Evolutionary conservation across 352 stramenopile genomes (phyloP), one percentile per base, ranked within the genome.

Genomic region (Globisporangium apiculatum): DNA sequence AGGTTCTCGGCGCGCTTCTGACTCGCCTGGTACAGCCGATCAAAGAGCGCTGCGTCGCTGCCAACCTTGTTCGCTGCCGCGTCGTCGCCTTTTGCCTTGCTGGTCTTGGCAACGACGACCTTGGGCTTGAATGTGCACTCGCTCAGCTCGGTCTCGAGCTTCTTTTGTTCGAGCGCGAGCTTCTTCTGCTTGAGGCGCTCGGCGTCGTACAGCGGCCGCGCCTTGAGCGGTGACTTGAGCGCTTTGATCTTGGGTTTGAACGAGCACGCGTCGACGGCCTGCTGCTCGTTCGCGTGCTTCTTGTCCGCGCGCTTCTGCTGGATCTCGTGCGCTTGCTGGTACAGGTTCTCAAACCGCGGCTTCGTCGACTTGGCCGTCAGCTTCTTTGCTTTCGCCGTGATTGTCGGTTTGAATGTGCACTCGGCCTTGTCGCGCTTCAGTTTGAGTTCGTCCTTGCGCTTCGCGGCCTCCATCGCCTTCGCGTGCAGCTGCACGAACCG

Each of bases 241-340:
- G 66, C 48, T 17, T 73, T 87, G 54, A 91, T 91, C 53, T 89
- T 88, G 4, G 83, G 83, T 40, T 87, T 86, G 60, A 94, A 94
- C 1, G 81, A 86, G 40, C 73, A 89, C 59, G 84, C 69, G 15
- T 87, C 81, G 31, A 82, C 73, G 0, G 69, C 72, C 7, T 75
- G 74, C 47, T 79, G 76, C 14, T 83, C 69, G 43, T 65, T 71
- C 50, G 87, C 79, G 10, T 76, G 62, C 7, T 82, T 72, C 56
- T 89, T 91, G 41, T 84, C 76, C 41, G 89, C 79, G 9, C 82
- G 68, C 45, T 89, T 91, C 24, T 72, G 68, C 52, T 87, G 77
- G 8, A 91, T 69, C 51, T 86, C 71, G 38, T 81, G 65, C 9
- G 79, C 79, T 2, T 91, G 64, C 36, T 77, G 75, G 57, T 94